Base-by-base conservation (phyloP, 2,329 filamentous ascomycete genomes). In the Fusarium brachygibbosum region DNA sequence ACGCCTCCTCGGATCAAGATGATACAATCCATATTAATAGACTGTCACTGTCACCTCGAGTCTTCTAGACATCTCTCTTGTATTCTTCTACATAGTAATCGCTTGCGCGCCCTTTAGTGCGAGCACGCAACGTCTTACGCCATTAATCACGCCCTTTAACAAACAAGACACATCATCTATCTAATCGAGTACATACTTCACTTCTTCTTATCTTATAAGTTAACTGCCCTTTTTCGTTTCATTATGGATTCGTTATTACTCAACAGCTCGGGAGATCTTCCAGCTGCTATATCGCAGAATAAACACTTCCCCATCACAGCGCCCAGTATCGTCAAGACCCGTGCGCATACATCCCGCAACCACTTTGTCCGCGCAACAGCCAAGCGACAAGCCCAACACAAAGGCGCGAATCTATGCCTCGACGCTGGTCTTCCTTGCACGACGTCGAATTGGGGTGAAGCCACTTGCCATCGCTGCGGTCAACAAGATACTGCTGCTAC, bases 281-380 rank as follows among this genome's bases (percentile, higher is more conserved):
- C 72, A 31, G 56, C 60, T 40, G 60, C 63, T 6, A 52, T 69
- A 23, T 29, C 56, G 17, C 55, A 73, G 37, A 51, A 72, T 32
- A 70, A 69, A 45, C 72, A 75, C 46, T 66, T 75, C 14, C 70
- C 62, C 12, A 23, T 58, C 5, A 49, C 46, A 17, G 40, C 35
- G 23, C 40, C 58, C 31, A 68, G 54, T 16, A 23, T 38, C 16
- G n/a, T 53, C n/a, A 73, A 57, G 31, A 55, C 63, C 12, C 52
- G 64, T n/a, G 48, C 56, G 13, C 67, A 71, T 17, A 73, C 66
- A 23, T 71, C 73, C 7, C 72, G 68, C 52, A 77, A 75, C 52
- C 74, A 78, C 56, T 68, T 77, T 31, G 64, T 79, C 57, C 78
- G 77, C 55, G 75, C 74, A 45, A 72, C 73, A 38, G 77, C 77